Conservation (phyloP, 257 asterid species). For the Buddleja alternifolia region DNA sequence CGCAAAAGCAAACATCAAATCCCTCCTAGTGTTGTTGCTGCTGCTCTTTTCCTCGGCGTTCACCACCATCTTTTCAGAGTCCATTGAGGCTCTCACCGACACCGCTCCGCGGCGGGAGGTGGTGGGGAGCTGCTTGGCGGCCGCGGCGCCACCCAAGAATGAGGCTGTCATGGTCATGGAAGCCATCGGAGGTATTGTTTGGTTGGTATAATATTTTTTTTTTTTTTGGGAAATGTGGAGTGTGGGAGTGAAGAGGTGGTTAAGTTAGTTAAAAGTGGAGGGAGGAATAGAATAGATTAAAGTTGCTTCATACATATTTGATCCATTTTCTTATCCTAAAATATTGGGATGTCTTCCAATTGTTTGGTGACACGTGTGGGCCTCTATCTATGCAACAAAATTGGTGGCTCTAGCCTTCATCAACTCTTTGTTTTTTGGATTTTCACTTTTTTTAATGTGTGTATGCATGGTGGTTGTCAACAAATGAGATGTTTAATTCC, state of each 20-base stretch:
- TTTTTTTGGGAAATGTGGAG: not conserved
- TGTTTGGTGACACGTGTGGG: conserved; percentile 18
- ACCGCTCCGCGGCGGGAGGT: conserved; percentile 41
- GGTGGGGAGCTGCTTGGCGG: conserved; percentile 44
- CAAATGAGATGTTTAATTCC: too few species aligned
- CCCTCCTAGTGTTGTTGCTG: conserved; percentile 69
- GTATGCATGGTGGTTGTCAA: too few species aligned
- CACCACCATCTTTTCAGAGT: conserved; percentile 34
- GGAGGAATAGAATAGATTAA: not conserved
- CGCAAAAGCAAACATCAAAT: conserved; percentile 56
- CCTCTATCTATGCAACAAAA: conserved; percentile 25
- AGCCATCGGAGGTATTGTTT: conserved; percentile 39
- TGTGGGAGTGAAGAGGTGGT: not conserved
- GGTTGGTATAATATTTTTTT: too few species aligned
- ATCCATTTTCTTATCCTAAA: conserved; percentile 45
- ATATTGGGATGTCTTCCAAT: conserved; percentile 14
- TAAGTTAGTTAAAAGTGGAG: conserved; percentile 11
- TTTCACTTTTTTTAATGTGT: not conserved
- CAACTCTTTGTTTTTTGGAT: too few species aligned
- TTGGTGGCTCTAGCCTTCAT: conserved; percentile 5
- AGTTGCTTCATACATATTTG: conserved; percentile 28
- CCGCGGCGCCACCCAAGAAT: conserved; percentile 48
- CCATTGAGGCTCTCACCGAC: conserved; percentile 52
- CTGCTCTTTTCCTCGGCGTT: conserved; percentile 36
- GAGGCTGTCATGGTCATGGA: conserved; percentile 63